Percentiles rank a stretch among this genome's conserved stretches.
These are phyloP conservation scores for Quercus lobata DNA, from an alignment of 331 rosid genomes.

Conservation along the genomic window DNA sequence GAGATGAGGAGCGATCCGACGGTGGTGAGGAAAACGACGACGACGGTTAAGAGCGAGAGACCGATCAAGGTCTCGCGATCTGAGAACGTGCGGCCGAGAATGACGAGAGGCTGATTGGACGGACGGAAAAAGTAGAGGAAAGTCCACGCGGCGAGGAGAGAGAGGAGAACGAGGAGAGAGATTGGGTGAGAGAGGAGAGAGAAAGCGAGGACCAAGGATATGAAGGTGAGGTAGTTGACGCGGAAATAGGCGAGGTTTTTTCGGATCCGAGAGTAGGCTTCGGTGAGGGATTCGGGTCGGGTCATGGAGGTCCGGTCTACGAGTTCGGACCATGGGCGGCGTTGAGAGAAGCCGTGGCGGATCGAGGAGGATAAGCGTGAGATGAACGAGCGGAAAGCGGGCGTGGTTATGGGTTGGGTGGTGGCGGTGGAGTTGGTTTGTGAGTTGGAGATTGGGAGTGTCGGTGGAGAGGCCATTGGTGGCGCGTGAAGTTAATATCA, in stretches of 20 bases:
- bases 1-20: slow-evolving; percentile 80
- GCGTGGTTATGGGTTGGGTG: slow-evolving; percentile 41
- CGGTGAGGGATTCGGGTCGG: slow-evolving; percentile 72
- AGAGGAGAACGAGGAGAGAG: slow-evolving; percentile 58
- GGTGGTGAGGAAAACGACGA: slow-evolving; percentile 79
- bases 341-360: slow-evolving; percentile 53
- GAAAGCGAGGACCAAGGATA: slow-evolving; percentile 48
- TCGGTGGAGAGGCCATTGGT: slow-evolving; percentile 49
- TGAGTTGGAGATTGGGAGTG: slow-evolving; percentile 39
- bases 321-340: slow-evolving; percentile 93
- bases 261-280: slow-evolving; percentile 78
- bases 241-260: slow-evolving; percentile 87
- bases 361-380: slow-evolving; percentile 45
- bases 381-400: slow-evolving; percentile 53
- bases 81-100: slow-evolving; percentile 65
- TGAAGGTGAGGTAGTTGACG: slow-evolving; percentile 63
- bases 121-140: slow-evolving; percentile 94
- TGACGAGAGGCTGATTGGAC: slow-evolving; percentile 77
- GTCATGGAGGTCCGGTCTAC: slow-evolving; percentile 61
- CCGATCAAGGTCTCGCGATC: slow-evolving; percentile 67
- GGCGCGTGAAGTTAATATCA: background rate
- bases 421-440: slow-evolving; percentile 18
- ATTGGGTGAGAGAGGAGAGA: slow-evolving; percentile 75
- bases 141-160: slow-evolving; percentile 73
- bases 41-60: slow-evolving; percentile 45